Percentiles rank a stretch among this genome's conserved stretches.
phyloP scores from a whole-genome alignment of 148 eudicot species.

The Cornus florida region DNA sequence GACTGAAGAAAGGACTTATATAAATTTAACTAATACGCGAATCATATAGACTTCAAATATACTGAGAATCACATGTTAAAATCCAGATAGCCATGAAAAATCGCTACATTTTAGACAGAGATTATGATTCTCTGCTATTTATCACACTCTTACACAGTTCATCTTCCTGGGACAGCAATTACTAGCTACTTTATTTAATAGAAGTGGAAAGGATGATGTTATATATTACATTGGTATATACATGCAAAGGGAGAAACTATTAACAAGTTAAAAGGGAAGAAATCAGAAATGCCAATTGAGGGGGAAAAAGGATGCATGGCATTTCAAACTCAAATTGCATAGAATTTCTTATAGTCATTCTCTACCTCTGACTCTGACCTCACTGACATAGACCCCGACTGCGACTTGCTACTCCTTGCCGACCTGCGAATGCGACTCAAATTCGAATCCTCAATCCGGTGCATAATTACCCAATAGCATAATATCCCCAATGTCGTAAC shows the following conservation, averaged over 20 bases:
- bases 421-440: constrained; percentile 39
- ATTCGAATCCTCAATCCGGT: constrained; percentile 42
- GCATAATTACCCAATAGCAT: constrained; percentile 52
- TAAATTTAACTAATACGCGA: background rate
- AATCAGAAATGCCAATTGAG: constrained; percentile 2
- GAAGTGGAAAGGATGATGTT: background rate
- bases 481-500: constrained; percentile 45
- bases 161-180: background rate
- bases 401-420: constrained; percentile 39
- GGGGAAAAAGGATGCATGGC: constrained; percentile 5
- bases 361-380: constrained; percentile 39
- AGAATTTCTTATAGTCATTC: constrained; percentile 39
- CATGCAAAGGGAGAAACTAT: background rate
- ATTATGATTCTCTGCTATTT: background rate
- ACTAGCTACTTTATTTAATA: background rate
- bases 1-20: background rate
- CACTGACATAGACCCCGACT: constrained; percentile 30
- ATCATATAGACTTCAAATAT: background rate
- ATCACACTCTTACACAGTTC: background rate
- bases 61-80: background rate
- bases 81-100: background rate
- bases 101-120: background rate
- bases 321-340: constrained; percentile 37
- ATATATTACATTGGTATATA: background rate
- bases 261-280: background rate